A percentile compares a stretch with the other conserved stretches of the same genome.
Evolutionary conservation across 805 yeast species (phyloP).

Genomic region (Saccharomyces eubayanus): DNA sequence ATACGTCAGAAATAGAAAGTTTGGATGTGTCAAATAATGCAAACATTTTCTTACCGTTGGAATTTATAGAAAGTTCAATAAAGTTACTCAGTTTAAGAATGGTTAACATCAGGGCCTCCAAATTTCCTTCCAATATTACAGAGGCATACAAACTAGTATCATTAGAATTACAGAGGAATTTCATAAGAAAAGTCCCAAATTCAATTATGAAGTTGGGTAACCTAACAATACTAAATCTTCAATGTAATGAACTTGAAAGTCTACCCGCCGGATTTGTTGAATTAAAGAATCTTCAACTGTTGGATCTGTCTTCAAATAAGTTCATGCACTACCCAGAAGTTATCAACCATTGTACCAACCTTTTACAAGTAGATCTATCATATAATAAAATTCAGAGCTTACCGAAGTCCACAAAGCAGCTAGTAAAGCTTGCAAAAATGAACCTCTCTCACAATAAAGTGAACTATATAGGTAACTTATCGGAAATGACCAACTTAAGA

Average conservation of each 20-base stretch:
- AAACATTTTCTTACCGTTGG: constrained; percentile 72
- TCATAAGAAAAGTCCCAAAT: constrained; percentile 54
- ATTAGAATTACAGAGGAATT: constrained; percentile 71
- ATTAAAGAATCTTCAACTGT: constrained; percentile 43
- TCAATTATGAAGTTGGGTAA: constrained; percentile 46
- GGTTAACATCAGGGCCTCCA: constrained; percentile 63
- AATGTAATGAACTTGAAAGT: constrained; percentile 61
- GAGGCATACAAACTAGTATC: constrained; percentile 59
- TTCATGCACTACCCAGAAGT: constrained; percentile 57
- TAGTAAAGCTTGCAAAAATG: constrained; percentile 56
- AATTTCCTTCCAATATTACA: constrained; percentile 64
- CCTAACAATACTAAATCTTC: constrained; percentile 53
- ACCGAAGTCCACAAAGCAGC: constrained; percentile 52
- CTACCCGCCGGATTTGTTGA: constrained; percentile 57
- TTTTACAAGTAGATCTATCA: constrained; percentile 67
- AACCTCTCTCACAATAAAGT: constrained; percentile 69
- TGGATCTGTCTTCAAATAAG: constrained; percentile 76
- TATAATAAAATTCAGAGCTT: constrained; percentile 61
- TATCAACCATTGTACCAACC: constrained; percentile 47
- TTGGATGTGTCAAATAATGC: constrained; percentile 83
- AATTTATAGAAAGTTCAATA: constrained; percentile 74
- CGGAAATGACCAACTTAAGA: constrained; percentile 47
- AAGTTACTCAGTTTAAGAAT: constrained; percentile 60
- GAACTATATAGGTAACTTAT: constrained; percentile 35
- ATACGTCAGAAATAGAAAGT: constrained; percentile 70